Conservation (phyloP, 176 grass and related monocot species). For the Cocos nucifera region DNA sequence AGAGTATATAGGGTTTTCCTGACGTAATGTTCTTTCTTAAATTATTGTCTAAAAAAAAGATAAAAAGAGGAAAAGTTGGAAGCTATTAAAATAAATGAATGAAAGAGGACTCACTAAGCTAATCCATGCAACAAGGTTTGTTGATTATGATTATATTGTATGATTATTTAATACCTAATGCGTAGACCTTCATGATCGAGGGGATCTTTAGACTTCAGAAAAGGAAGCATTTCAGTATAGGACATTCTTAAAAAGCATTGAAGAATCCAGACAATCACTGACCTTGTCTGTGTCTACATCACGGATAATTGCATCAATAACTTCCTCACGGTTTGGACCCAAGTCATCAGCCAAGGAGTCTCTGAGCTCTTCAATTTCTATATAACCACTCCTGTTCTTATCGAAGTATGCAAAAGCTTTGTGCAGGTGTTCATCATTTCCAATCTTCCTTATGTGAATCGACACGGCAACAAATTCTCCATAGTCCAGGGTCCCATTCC, state of each 20-base stretch:
- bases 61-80: too few relatives aligned
- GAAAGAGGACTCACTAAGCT: too few relatives aligned
- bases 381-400: slow-evolving; percentile 63
- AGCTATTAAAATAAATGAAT: too few relatives aligned
- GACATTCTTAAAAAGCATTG: not conserved
- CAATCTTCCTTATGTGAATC: slow-evolving; percentile 72
- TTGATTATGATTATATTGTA: too few relatives aligned
- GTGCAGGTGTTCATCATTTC: slow-evolving; percentile 63
- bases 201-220: too few relatives aligned
- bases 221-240: too few relatives aligned
- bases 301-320: slow-evolving; percentile 58
- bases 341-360: slow-evolving; percentile 56
- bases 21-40: too few relatives aligned
- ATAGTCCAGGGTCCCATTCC: slow-evolving; percentile 65
- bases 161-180: too few relatives aligned
- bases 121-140: too few relatives aligned
- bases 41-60: too few relatives aligned
- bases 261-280: slow-evolving; percentile 15
- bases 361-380: slow-evolving; percentile 86
- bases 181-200: too few relatives aligned
- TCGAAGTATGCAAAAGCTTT: slow-evolving; percentile 85
- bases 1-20: too few relatives aligned
- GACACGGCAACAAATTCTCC: slow-evolving; percentile 80
- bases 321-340: slow-evolving; percentile 53
- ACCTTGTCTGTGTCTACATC: slow-evolving; percentile 92